Conservation (phyloP, 176 grass and related monocot species). For the Aechmea fasciata region DNA sequence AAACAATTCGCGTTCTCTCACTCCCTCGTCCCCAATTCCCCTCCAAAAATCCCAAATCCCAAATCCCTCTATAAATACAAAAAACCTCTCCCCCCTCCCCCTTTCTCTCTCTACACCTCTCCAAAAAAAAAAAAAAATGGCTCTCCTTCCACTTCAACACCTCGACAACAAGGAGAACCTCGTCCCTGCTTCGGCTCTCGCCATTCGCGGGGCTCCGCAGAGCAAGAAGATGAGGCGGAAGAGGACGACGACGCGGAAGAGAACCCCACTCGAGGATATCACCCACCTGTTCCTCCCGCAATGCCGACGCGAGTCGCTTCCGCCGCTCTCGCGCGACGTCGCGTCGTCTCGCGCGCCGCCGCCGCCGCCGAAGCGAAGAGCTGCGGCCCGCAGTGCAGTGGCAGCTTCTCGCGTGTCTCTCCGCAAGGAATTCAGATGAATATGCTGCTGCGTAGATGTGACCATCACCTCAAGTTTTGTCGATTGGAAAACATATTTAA, state of each 20-base stretch:
- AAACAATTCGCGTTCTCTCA: neutral
- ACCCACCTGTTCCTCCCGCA: neutral
- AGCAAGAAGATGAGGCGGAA: neutral
- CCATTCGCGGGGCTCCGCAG: neutral
- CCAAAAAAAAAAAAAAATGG: neutral
- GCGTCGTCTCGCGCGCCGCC: neutral
- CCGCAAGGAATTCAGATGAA: neutral
- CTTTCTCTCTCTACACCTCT: neutral
- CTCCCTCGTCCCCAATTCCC: too few species aligned
- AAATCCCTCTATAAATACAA: neutral
- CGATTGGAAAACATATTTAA: too few species aligned
- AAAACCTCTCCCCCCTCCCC: neutral
- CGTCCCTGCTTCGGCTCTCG: neutral
- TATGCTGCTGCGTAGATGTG: neutral
- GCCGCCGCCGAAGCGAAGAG: neutral
- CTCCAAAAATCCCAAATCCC: neutral
- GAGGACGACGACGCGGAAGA: neutral
- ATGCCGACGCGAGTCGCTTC: neutral
- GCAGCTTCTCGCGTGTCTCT: neutral
- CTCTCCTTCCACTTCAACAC: neutral
- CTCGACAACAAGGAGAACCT: neutral
- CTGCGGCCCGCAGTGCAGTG: neutral
- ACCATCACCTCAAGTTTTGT: too few species aligned
- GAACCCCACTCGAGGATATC: neutral
- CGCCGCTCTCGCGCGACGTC: too few species aligned